These are phyloP conservation scores for Dictyostelium firmibasis DNA, from an alignment of 78 protist species.

Conservation along the genomic window DNA sequence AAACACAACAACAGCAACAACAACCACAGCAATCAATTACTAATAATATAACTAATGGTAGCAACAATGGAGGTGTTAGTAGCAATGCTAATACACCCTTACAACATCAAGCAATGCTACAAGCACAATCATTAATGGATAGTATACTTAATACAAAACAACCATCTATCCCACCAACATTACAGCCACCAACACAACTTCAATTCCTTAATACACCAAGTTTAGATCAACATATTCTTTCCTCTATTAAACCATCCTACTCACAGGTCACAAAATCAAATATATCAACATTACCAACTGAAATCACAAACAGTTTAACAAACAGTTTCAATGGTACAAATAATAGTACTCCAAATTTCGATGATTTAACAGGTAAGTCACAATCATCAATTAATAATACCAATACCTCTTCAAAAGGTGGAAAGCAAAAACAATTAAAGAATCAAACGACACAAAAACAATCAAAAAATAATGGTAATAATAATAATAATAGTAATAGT, in stretches of 20 bases:
- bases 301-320: background rate
- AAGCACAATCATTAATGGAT: slow-evolving; percentile 5
- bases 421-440: slow-evolving; percentile 10
- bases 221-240: slow-evolving; percentile 1
- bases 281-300: background rate
- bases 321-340: background rate
- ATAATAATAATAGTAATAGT: background rate
- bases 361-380: background rate
- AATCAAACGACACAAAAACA: background rate
- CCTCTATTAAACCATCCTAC: background rate
- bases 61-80: too few relatives aligned
- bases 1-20: background rate
- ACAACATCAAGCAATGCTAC: slow-evolving; percentile 20
- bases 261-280: background rate
- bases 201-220: slow-evolving; percentile 4
- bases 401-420: background rate
- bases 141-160: background rate
- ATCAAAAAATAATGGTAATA: background rate
- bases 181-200: background rate
- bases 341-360: background rate
- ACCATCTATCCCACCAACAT: background rate
- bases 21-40: background rate
- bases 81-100: background rate
- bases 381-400: background rate
- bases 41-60: background rate